phyloP scores from a whole-genome alignment of 2,329 filamentous ascomycete genomes.

The Alternaria consortialis region DNA sequence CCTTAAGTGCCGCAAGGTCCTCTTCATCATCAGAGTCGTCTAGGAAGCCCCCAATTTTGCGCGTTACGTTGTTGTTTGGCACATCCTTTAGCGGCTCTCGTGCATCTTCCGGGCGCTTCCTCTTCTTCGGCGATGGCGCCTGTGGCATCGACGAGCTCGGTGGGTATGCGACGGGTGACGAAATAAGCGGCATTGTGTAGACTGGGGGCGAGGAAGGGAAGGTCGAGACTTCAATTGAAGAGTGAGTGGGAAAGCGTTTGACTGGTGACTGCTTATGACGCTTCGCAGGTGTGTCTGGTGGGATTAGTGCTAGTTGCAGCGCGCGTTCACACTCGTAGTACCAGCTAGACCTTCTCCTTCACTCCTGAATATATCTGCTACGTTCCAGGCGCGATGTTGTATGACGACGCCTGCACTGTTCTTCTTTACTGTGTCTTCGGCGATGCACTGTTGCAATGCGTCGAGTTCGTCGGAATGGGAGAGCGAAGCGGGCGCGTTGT shows the following conservation, averaged over 20 bases:
- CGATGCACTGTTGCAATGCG: constrained; percentile 53
- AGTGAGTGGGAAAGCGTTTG: constrained; percentile 20
- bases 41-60: constrained; percentile 48
- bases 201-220: constrained; percentile 58
- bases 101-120: constrained; percentile 43
- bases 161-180: constrained; percentile 67
- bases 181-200: constrained; percentile 68
- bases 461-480: constrained; percentile 60
- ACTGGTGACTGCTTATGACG: constrained; percentile 18
- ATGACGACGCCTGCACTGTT: constrained; percentile 59
- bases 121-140: constrained; percentile 50
- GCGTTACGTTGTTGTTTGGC: constrained; percentile 45
- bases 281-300: constrained; percentile 46
- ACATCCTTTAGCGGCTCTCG: constrained; percentile 48
- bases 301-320: constrained; percentile 29
- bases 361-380: constrained; percentile 59
- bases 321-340: constrained; percentile 28
- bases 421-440: constrained; percentile 55
- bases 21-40: constrained; percentile 56
- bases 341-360: constrained; percentile 55
- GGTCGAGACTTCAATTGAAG: constrained; percentile 18
- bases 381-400: constrained; percentile 60
- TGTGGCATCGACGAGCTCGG: constrained; percentile 57
- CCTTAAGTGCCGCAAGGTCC: constrained; percentile 50
- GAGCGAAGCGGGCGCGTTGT: constrained; percentile 29